Conservation (phyloP, 768 basidiomycete genomes). For the Mycena haematopus region DNA sequence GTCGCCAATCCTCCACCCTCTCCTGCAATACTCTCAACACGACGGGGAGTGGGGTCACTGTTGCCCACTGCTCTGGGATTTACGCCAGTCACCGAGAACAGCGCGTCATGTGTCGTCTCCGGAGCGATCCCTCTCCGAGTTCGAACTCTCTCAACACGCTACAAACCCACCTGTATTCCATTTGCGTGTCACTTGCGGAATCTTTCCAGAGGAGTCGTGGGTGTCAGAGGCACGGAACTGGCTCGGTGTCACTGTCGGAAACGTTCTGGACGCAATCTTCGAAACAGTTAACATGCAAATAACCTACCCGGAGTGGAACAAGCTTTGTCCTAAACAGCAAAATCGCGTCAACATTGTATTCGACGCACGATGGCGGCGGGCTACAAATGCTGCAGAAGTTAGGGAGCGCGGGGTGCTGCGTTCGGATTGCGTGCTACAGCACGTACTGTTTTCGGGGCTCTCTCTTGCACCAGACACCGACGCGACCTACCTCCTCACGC, state of each 20-base stretch:
- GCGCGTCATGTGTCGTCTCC: constrained; percentile 36
- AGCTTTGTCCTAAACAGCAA: constrained; percentile 48
- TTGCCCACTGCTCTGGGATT: constrained; percentile 55
- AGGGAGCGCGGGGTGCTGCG: constrained; percentile 51
- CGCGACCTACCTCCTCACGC: constrained; percentile 53
- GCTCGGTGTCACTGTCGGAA: constrained; percentile 56
- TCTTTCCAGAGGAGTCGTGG: constrained; percentile 51
- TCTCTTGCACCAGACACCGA: constrained; percentile 45
- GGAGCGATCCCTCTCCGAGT: constrained; percentile 34
- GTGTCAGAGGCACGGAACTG: constrained; percentile 47
- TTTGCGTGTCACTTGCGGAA: constrained; percentile 52
- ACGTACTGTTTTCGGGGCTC: constrained; percentile 60
- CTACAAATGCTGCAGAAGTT: constrained; percentile 42
- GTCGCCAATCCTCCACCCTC: constrained; percentile 40
- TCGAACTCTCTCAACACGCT: constrained; percentile 48
- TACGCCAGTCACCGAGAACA: constrained; percentile 47
- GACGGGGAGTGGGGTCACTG: constrained; percentile 33
- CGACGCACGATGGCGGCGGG: constrained; percentile 51
- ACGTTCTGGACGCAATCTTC: constrained; percentile 57
- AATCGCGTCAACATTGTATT: constrained; percentile 48
- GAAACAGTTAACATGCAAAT: constrained; percentile 45
- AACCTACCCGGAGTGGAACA: constrained; percentile 49
- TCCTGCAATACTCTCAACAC: constrained; percentile 48
- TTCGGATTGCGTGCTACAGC: constrained; percentile 55
- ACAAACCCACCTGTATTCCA: constrained; percentile 47